Percentiles rank a stretch among this genome's conserved stretches.
Evolutionary conservation across 2,329 filamentous ascomycete species (phyloP).

Genomic region (Sporothrix curviconia): DNA sequence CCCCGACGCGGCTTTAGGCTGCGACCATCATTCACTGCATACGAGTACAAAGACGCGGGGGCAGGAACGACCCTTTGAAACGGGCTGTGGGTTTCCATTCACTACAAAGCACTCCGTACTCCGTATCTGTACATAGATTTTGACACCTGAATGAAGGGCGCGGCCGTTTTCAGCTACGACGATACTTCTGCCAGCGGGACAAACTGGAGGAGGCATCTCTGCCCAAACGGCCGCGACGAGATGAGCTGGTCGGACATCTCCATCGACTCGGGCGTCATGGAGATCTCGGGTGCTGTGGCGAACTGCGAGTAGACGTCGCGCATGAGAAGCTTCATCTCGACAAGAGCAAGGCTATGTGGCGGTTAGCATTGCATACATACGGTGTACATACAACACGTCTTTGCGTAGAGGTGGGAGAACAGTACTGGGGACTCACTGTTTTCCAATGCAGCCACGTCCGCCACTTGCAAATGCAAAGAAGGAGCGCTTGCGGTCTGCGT

Average conservation of each 20-base stretch:
- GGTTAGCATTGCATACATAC: neutral
- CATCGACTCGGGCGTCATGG: constrained; percentile 53
- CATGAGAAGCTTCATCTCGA: constrained; percentile 62
- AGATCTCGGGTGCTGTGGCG: constrained; percentile 46
- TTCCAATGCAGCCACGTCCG: constrained; percentile 59
- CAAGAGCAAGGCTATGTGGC: constrained; percentile 47
- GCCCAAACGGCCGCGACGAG: constrained; percentile 54
- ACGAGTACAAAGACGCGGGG: neutral
- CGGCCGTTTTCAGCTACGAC: neutral
- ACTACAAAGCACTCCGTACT: neutral
- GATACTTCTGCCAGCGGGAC: constrained; percentile 23
- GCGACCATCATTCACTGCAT: neutral
- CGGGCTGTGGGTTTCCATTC: too few species aligned
- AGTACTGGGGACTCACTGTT: constrained; percentile 54
- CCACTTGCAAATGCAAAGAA: constrained; percentile 63
- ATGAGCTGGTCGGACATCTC: constrained; percentile 61
- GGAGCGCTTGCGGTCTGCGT: constrained; percentile 58
- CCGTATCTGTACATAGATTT: too few species aligned
- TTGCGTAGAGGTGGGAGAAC: neutral
- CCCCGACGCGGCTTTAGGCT: constrained; percentile 2
- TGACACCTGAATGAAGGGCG: too few species aligned
- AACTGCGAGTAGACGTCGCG: constrained; percentile 56
- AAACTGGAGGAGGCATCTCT: constrained; percentile 52
- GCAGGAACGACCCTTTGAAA: neutral
- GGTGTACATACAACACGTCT: too few species aligned